phyloP scores from a whole-genome alignment of 495 filamentous ascomycete genomes.

The Neurospora africana region DNA sequence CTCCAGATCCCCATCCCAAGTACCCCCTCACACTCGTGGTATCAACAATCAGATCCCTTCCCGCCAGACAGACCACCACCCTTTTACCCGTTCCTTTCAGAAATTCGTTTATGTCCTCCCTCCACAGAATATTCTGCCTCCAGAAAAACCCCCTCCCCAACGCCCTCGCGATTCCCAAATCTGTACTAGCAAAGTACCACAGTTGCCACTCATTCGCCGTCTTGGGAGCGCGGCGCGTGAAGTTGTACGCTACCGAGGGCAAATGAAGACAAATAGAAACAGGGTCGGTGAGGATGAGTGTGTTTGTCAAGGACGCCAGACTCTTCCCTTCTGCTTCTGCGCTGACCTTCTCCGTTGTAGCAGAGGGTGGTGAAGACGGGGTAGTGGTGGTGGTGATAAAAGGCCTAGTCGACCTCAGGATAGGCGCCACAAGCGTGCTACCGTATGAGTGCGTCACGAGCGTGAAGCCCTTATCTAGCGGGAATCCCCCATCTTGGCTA shows the following conservation, averaged over 20 bases:
- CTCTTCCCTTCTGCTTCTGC: background rate
- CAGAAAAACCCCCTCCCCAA: constrained; percentile 57
- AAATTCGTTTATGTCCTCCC: constrained; percentile 38
- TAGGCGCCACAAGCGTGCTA: constrained; percentile 49
- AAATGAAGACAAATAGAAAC: constrained; percentile 56
- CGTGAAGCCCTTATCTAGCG: constrained; percentile 34
- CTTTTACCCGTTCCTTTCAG: constrained; percentile 18
- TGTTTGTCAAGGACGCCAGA: constrained; percentile 32
- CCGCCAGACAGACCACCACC: constrained; percentile 45
- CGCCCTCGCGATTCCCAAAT: constrained; percentile 49
- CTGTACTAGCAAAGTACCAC: constrained; percentile 57
- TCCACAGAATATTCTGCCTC: constrained; percentile 58
- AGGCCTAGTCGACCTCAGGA: constrained; percentile 34
- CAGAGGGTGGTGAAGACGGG: background rate
- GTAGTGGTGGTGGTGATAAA: background rate
- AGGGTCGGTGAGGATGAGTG: constrained; percentile 51
- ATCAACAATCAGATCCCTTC: constrained; percentile 55
- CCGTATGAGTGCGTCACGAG: constrained; percentile 55
- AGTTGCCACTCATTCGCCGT: constrained; percentile 54
- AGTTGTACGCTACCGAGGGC: constrained; percentile 63
- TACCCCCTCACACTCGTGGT: constrained; percentile 48
- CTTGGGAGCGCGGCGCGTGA: constrained; percentile 43
- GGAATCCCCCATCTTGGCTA: background rate
- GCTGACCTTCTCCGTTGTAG: background rate
- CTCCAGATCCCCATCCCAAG: constrained; percentile 27